Base-by-base conservation (phyloP, 495 filamentous ascomycete species). In the Podospora didyma region DNA sequence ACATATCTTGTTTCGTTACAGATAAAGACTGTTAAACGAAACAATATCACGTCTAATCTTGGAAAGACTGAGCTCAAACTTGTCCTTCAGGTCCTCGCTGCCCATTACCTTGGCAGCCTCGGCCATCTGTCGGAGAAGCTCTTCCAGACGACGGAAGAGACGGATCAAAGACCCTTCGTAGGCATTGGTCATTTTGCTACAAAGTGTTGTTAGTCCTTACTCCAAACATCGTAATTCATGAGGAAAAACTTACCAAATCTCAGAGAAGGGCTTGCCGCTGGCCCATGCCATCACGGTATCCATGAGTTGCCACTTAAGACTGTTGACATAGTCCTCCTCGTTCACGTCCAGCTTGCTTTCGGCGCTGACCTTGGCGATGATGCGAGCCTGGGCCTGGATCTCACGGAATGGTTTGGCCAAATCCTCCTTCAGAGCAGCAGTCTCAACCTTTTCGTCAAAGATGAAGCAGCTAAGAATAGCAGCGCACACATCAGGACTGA, bases 31-130 rank as follows among this genome's bases (percentile, higher is more conserved):
- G 77, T 96, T 92, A 61, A 92, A 91, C 49, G 92, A 90, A 54
- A 97, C 92, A 69, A 97, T 91, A 67, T 96, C 92, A 64, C 94
- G 79, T 73, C 86, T 83, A 19, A 97, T 85, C 82, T 96, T 95
- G 46, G 76, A 75, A 62, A 98, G 74, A 34, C 89, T 85, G 53
- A 82, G 75, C 69, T 96, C 90, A 62, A 98, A 98, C 89, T 79
- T 97, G 63, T 84, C 75, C 70, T 92, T 86, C 51, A 98, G 78
- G 56, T 97, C 94, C 60, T 96, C 89, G 68, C 86, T 96, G 52
- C 94, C 94, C 95, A 98, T 98, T 51, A 96, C 92, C 73, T 96
- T 96, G 60, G 88, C 83, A 41, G 90, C 94, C 73, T 96, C 88
- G n/a, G 88, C 93, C 83, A 97, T 96, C 72, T 98, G 94, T 60